phyloP scores from a whole-genome alignment of 2,329 filamentous ascomycete genomes.

The Beauveria sp. region DNA sequence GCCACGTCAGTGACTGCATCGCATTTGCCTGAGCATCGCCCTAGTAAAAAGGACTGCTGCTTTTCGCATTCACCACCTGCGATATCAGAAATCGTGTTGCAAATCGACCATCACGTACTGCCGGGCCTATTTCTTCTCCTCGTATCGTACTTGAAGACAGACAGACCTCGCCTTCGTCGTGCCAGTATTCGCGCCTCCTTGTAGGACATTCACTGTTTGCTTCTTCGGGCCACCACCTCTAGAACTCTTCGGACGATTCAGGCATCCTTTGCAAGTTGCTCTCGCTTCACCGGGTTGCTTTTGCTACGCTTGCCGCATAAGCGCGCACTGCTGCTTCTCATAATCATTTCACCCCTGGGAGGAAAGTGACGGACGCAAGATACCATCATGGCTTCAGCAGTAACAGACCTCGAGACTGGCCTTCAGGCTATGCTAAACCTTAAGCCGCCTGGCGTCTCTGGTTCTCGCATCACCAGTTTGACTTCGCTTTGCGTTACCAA shows the following conservation, averaged over 20 bases:
- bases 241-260: neutral
- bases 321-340: neutral
- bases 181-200: constrained; percentile 8
- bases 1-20: constrained; percentile 3
- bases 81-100: neutral
- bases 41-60: constrained; percentile 7
- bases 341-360: neutral
- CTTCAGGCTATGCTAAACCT: constrained; percentile 86
- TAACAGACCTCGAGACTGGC: constrained; percentile 83
- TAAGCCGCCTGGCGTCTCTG: constrained; percentile 90
- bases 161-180: constrained; percentile 1
- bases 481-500: constrained; percentile 83
- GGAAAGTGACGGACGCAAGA: neutral
- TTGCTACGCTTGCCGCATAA: constrained; percentile 1
- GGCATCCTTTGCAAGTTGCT: neutral
- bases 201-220: constrained; percentile 9
- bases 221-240: neutral
- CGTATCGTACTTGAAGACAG: constrained; percentile 10
- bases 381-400: constrained; percentile 62
- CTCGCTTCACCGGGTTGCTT: neutral
- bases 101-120: constrained; percentile 1
- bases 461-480: constrained; percentile 81
- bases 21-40: neutral
- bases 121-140: neutral
- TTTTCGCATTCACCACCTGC: neutral